phyloP scores from a whole-genome alignment of 257 asterid species.

The Scutellaria minor region DNA sequence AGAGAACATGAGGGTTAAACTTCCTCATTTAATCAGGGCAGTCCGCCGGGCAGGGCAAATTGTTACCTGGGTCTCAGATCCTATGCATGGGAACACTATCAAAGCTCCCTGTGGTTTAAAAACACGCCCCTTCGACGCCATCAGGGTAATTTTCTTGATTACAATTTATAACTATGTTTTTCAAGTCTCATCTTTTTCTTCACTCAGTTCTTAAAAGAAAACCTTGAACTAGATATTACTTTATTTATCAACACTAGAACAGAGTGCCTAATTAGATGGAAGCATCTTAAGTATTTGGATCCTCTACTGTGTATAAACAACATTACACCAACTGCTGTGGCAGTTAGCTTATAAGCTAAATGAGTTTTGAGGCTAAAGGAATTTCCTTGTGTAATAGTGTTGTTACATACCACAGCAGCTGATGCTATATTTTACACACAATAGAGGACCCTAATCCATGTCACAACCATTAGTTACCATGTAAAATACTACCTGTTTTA shows the following conservation, averaged over 20 bases:
- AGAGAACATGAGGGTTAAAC: conserved; percentile 87
- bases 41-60: conserved; percentile 81
- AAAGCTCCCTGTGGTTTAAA: conserved; percentile 91
- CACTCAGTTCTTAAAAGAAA: not conserved
- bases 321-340: no score
- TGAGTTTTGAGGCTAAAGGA: no score
- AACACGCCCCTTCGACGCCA: conserved; percentile 84
- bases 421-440: no score
- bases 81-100: conserved; percentile 92
- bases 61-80: conserved; percentile 90
- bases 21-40: conserved; percentile 81
- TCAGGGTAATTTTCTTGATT: conserved; percentile 57
- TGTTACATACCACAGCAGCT: no score
- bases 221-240: not conserved
- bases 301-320: no score
- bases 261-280: no score
- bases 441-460: not conserved
- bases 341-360: no score
- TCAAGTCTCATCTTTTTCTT: conserved; percentile 1
- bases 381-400: no score
- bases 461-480: conserved; percentile 1
- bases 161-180: not conserved
- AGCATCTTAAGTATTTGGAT: no score
- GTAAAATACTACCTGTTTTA: not conserved
- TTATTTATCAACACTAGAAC: not conserved